Conservation (phyloP, 2,329 filamentous ascomycete genomes). For the Eutypella sp. region DNA sequence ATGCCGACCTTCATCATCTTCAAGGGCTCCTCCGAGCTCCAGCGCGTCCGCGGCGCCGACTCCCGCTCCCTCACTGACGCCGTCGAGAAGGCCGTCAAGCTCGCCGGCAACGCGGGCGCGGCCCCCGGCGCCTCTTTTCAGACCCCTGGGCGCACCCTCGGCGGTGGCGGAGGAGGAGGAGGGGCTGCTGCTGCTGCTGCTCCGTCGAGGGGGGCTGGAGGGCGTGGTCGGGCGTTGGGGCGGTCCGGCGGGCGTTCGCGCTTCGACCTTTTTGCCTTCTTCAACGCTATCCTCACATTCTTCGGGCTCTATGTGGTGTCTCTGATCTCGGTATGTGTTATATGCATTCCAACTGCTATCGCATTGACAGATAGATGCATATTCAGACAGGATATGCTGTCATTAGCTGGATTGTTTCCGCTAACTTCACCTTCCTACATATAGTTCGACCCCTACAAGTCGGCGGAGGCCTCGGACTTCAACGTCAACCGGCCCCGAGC, state of each 20-base stretch:
- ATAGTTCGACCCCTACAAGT: slow-evolving; percentile 57
- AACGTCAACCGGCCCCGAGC: slow-evolving; percentile 43
- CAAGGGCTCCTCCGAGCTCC: slow-evolving; percentile 66
- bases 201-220: slow-evolving; percentile 10
- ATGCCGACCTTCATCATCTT: slow-evolving; percentile 96
- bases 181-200: slow-evolving; percentile 33
- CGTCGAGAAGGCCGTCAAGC: slow-evolving; percentile 64
- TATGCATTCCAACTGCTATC: too few relatives aligned
- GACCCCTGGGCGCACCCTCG: slow-evolving; percentile 53
- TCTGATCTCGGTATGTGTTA: slow-evolving; percentile 51
- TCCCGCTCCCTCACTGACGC: slow-evolving; percentile 68
- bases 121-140: slow-evolving; percentile 45
- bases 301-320: slow-evolving; percentile 58
- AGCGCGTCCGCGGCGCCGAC: slow-evolving; percentile 80
- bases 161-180: slow-evolving; percentile 28
- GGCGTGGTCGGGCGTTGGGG: slow-evolving; percentile 14
- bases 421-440: slow-evolving; percentile 2
- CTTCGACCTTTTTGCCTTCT: slow-evolving; percentile 37
- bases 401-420: too few relatives aligned
- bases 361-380: too few relatives aligned
- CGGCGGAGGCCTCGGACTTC: slow-evolving; percentile 55
- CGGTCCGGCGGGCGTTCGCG: slow-evolving; percentile 17
- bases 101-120: slow-evolving; percentile 37
- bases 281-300: slow-evolving; percentile 49
- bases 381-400: too few relatives aligned